Base-by-base conservation (phyloP, 352 stramenopile genomes). In the Aphanomyces cochlioides region DNA sequence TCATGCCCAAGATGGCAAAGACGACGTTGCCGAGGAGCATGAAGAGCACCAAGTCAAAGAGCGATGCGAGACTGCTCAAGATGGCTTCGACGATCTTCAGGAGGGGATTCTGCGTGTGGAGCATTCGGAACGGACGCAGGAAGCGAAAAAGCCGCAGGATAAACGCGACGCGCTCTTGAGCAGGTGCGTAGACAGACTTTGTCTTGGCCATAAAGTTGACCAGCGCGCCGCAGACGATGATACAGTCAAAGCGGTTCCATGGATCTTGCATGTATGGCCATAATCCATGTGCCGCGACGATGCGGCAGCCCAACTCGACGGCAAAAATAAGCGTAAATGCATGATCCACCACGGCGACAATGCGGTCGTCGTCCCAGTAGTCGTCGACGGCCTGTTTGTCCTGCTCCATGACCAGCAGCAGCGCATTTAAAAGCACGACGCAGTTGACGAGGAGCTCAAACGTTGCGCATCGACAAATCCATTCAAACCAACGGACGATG, bases 1-100 rank as follows among this genome's bases (percentile, higher is more conserved):
- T 88, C 87, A 93, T 93, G 7, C 85, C 87, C 10, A 95, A 74
- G 5, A 93, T 79, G n/a, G 84, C 87, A 73, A 95, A 95, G 5
- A 95, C 74, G 38, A 82, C 87, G 66, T 85, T 90, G 10, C 91
- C 73, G 7, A 93, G 66, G 0, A 89, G 1, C 59, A 91, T 75
- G 53, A 91, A 91, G 0, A 74, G 72, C 12, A 79, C 77, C 5
- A 90, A 73, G 36, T 84, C 90, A 39, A 92, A 45, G 50, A 95
- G 89, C 4, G 82, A 81, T 2, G 85, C 85, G 0, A 91, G 74
- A 64, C 82, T 92, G 3, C 79, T 73, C 10, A 93, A 75, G 7
- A 92, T 79, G 0, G 85, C 87, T 38, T 93, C 81, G 0, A 95
- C 74, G 5, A 93, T 85, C 36, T 87, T 65, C 12, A 91, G 58